Conservation (phyloP, 768 basidiomycete species). For the Candolleomyces aberdarensis region DNA sequence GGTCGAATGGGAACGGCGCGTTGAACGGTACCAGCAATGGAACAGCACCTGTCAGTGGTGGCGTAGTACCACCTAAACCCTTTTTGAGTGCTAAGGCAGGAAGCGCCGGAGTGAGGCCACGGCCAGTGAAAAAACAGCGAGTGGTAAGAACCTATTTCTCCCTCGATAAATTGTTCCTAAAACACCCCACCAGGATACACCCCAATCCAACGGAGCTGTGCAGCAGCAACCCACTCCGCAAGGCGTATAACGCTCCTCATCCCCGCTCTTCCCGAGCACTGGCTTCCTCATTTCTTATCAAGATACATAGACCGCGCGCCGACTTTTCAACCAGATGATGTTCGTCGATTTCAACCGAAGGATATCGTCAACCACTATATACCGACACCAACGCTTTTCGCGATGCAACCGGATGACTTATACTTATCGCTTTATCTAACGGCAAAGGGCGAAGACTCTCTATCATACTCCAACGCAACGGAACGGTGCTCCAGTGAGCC, state of each 20-base stretch:
- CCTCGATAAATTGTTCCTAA: not conserved
- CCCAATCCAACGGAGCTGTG: conserved; percentile 52
- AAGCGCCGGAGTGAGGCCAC: conserved; percentile 52
- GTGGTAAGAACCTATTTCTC: conserved; percentile 46
- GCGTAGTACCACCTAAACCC: conserved; percentile 21
- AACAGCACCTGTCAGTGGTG: conserved; percentile 30
- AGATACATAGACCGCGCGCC: too few relatives aligned
- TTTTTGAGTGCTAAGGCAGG: conserved; percentile 58
- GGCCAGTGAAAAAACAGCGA: conserved; percentile 74
- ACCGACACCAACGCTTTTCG: not conserved
- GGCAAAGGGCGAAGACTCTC: too few relatives aligned
- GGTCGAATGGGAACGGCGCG: conserved; percentile 24
- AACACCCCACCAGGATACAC: conserved; percentile 45
- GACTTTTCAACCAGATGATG: not conserved
- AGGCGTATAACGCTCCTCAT: conserved; percentile 40
- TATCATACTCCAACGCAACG: too few relatives aligned
- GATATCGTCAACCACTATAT: not conserved
- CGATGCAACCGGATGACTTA: not conserved
- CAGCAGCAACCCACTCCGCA: conserved; percentile 72
- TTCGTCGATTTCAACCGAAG: too few relatives aligned
- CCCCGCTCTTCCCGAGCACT: not conserved
- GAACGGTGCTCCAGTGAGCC: not conserved
- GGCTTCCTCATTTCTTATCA: not conserved
- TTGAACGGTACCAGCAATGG: conserved; percentile 24
- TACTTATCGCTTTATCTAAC: conserved; percentile 4